Percentiles rank a stretch among this genome's conserved stretches.
phyloP scores from a whole-genome alignment of 495 filamentous ascomycete genomes.

The Daldinia loculata region DNA sequence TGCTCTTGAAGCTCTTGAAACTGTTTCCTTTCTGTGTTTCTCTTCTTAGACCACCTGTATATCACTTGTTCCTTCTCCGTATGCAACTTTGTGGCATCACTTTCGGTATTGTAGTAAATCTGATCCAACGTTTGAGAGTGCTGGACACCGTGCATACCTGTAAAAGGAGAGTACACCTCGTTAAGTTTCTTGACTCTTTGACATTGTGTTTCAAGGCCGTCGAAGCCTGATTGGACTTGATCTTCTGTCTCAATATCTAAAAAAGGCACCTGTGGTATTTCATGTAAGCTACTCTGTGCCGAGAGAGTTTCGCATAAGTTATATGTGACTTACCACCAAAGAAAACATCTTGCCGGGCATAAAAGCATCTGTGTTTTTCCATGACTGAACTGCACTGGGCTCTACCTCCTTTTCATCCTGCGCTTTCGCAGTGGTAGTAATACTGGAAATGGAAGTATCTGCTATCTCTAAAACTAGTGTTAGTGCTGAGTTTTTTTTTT shows the following conservation, averaged over 20 bases:
- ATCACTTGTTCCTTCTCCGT: background rate
- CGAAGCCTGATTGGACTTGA: background rate
- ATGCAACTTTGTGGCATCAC: background rate
- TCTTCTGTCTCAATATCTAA: conserved; percentile 1
- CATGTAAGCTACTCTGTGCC: background rate
- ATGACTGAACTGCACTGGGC: background rate
- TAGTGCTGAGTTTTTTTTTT: background rate
- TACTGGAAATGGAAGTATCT: background rate
- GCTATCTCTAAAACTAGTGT: background rate
- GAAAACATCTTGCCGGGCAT: background rate
- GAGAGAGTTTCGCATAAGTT: background rate
- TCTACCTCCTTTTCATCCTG: background rate
- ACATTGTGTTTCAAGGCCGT: background rate
- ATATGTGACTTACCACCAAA: background rate
- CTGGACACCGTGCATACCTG: background rate
- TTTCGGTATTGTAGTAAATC: background rate
- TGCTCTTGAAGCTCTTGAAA: background rate
- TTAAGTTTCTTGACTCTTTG: background rate
- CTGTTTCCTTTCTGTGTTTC: background rate
- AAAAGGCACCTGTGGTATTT: background rate
- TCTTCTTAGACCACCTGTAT: background rate
- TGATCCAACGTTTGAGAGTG: background rate
- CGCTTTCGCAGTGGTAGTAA: background rate
- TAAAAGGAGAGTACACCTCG: background rate
- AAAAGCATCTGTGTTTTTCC: background rate